phyloP scores from a whole-genome alignment of 768 basidiomycete species.

The Boletus rex-veris region DNA sequence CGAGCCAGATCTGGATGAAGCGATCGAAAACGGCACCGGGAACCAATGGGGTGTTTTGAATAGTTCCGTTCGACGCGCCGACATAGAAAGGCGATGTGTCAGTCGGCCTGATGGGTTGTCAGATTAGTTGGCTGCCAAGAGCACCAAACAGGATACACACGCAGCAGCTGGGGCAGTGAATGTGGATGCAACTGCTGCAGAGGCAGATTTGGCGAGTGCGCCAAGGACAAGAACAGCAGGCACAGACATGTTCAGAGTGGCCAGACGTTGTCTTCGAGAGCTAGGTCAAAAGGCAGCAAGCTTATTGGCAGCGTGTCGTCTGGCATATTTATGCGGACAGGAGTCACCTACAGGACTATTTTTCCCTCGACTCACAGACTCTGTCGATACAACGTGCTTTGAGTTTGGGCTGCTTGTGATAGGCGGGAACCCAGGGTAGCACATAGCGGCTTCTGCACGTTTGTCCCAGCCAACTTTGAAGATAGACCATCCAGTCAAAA shows the following conservation, averaged over 20 bases:
- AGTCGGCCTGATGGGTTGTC: constrained; percentile 22
- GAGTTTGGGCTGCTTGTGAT: too few species aligned
- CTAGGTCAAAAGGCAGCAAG: not conserved
- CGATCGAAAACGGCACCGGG: constrained; percentile 44
- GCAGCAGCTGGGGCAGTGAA: constrained; percentile 30
- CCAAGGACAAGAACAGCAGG: constrained; percentile 3
- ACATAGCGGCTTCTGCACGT: too few species aligned
- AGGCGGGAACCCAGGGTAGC: too few species aligned
- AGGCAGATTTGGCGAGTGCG: too few species aligned
- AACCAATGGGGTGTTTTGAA: constrained; percentile 37
- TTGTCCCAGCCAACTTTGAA: too few species aligned
- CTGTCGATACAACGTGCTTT: too few species aligned
- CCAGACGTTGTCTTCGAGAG: not conserved
- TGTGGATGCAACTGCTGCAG: constrained; percentile 15
- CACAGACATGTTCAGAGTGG: constrained; percentile 5
- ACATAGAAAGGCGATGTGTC: constrained; percentile 37
- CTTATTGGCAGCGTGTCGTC: not conserved
- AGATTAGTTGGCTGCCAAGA: not conserved
- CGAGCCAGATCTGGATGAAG: constrained; percentile 57
- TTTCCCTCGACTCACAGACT: too few species aligned
- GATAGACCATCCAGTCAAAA: too few species aligned
- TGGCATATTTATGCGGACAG: constrained; percentile 6
- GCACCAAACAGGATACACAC: constrained; percentile 4
- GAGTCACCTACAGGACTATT: not conserved
- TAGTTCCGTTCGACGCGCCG: constrained; percentile 41